Conservation (phyloP, 1,284 basidiomycete genomes). For the Heliocybe sulcata region DNA sequence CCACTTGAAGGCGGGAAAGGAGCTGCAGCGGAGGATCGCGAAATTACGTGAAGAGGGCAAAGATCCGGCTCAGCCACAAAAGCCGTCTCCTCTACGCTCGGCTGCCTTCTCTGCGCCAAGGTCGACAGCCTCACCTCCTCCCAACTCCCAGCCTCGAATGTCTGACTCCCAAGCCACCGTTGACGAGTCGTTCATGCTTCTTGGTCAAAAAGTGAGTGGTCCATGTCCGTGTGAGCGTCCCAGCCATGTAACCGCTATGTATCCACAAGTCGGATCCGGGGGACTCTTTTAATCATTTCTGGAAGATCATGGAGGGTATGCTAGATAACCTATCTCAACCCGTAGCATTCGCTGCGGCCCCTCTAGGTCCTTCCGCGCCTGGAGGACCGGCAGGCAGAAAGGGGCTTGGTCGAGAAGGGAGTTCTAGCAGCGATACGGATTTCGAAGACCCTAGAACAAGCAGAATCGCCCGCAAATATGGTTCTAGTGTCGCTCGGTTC, state of each 20-base stretch:
- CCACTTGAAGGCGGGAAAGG: conserved; percentile 59
- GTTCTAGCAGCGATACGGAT: conserved; percentile 57
- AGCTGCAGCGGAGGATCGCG: conserved; percentile 60
- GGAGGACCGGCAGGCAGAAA: conserved; percentile 16
- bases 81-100: conserved; percentile 17
- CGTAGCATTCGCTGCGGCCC: conserved; percentile 78
- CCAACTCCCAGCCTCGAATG: conserved; percentile 30
- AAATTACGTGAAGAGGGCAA: conserved; percentile 67
- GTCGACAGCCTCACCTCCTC: conserved; percentile 12
- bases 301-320: conserved; percentile 79
- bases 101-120: conserved; percentile 11
- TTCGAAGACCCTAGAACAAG: conserved; percentile 32
- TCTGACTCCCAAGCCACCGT: conserved; percentile 68
- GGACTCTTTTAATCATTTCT: conserved; percentile 80
- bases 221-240: background rate
- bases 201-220: conserved; percentile 54
- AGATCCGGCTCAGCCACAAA: conserved; percentile 51
- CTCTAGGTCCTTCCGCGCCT: conserved; percentile 41
- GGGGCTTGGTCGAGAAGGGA: conserved; percentile 33
- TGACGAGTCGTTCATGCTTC: conserved; percentile 79
- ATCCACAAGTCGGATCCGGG: conserved; percentile 56
- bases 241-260: background rate
- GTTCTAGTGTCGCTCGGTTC: conserved; percentile 8
- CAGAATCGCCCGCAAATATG: conserved; percentile 17
- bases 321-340: conserved; percentile 76